Evolutionary conservation across 495 filamentous ascomycete species (phyloP), one percentile per base, ranked within the genome.

Genomic region (Chaetomium cochliodes): DNA sequence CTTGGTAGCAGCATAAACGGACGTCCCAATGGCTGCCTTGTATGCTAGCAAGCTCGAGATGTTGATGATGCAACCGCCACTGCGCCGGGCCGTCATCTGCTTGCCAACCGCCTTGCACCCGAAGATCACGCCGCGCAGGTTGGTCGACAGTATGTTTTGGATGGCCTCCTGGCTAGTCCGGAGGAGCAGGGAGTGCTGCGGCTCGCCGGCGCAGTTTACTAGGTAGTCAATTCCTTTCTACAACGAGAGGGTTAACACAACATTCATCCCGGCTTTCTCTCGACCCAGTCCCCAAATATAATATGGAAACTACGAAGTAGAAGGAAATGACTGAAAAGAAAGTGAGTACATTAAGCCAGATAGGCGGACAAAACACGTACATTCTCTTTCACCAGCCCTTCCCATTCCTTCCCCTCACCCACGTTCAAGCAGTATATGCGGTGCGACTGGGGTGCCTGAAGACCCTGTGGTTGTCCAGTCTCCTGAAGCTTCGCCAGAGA

Each of bases 1-100:
- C 73, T 96, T 96, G 39, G 86, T 86, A 1, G 92, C 91, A 7
- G 88, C 87, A 71, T 96, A 96, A 2, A 87, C 83, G 5, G 87
- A 81, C 12, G 89, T 85, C 0, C 92, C 92, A 0, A 72, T 75
- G 3, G 85, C 86, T 0, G 82, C 86, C 59, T 87, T 86, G 2
- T 83, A 56, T 0, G 84, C 91, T 16, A 94, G 78, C 23, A 94
- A 74, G 23, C 88, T 91, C 5, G 91, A 85, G 25, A 96, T 75
- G 65, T 94, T 96, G 73, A 96, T 89, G 53, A 96, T 92, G 67
- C 85, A 89, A 37, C 51, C 42, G 46, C 30, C 42, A 1, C 16
- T 20, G 28, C 30, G 47, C 30, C 42, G 42, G 26, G 30, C 16
- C 6, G 69, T 66, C 81, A 89, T 86, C 30, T 72, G 69, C 47